Base-by-base conservation (phyloP, 306 rosid species). In the Cucumis hystrix region DNA sequence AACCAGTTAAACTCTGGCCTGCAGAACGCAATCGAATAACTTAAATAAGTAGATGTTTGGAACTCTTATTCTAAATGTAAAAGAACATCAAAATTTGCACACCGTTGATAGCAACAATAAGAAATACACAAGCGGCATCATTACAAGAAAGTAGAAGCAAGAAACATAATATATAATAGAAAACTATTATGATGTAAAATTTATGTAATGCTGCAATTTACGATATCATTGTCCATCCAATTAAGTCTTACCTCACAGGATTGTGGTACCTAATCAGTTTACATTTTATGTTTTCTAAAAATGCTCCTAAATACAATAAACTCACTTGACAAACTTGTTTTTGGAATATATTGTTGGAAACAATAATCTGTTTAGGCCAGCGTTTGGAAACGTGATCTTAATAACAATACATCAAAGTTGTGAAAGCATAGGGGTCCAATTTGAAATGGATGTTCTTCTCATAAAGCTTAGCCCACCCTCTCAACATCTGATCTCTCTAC, bases 1-100 rank as follows among this genome's bases (percentile, higher is more conserved):
- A 87, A 79, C 99, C 99, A 82, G 92, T 88, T 90, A 96, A 85
- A 73, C 80, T 85, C 82, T 92, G 99, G 81, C 99, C 99, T 96
- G 92, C 72, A 76, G 78, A 35, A 61, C 14, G 72, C 52, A 81
- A 20, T 79, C 70, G 43, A 79, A 21, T 41, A 30, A 41, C 23
- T 54, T 56, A 23, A 64, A 5, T 64, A 64, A 13, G 35, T 45
- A 72, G 40, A 43, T 23, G 39, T 45, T 70, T 13, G 16, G 7
- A 70, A 21, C 39, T 15, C 39, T 15, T 28, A 51, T 3, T 49
- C 13, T 6, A 11, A 69, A 45, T 23, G 12, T 45, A 69, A 43
- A 40, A 12, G n/a, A 70, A 13, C 59, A 12, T 47, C 75, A 47
- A 71, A 39, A 23, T 49, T 23, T 11, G 12, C 60, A 25, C 40